Evolutionary conservation across 192 early-diverging fungal species (phyloP).

Genomic region (Tieghemiomyces parasiticus): DNA sequence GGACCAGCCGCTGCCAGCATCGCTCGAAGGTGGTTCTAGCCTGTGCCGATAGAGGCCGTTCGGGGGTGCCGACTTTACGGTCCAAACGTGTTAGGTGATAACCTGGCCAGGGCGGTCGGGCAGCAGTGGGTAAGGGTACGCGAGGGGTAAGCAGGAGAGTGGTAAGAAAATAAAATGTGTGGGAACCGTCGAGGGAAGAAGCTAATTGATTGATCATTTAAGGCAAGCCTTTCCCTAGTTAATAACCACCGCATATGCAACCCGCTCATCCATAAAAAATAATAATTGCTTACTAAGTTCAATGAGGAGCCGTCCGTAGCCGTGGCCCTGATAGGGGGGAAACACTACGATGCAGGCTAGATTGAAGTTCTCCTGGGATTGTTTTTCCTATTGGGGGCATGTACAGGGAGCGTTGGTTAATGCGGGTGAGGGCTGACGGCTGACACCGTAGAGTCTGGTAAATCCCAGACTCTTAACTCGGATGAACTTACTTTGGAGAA

Average conservation of each 20-base stretch:
- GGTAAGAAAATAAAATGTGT: no score
- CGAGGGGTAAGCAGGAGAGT: constrained; percentile 9
- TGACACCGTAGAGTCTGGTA: no score
- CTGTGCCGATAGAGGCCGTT: constrained; percentile 75
- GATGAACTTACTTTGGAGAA: constrained; percentile 90
- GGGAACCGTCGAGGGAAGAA: no score
- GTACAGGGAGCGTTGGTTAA: no score
- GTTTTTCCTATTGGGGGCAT: no score
- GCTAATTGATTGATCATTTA: no score
- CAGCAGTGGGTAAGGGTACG: not conserved
- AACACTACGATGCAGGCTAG: constrained; percentile 85
- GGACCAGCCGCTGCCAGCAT: constrained; percentile 66
- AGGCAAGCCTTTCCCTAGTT: no score
- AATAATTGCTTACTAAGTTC: constrained; percentile 60
- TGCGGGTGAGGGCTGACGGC: no score
- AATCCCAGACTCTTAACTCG: no score
- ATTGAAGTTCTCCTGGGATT: constrained; percentile 70
- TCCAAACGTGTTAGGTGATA: constrained; percentile 65
- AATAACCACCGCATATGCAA: no score
- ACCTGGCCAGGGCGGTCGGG: constrained; percentile 25
- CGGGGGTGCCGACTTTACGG: constrained; percentile 63
- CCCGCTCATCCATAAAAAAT: not conserved
- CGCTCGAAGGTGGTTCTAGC: constrained; percentile 64
- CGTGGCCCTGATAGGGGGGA: constrained; percentile 73
- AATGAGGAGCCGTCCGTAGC: constrained; percentile 75